Percentiles rank a stretch among this genome's conserved stretches.
phyloP scores from a whole-genome alignment of 2,329 filamentous ascomycete species.

The Fusarium sterilihyphosum region DNA sequence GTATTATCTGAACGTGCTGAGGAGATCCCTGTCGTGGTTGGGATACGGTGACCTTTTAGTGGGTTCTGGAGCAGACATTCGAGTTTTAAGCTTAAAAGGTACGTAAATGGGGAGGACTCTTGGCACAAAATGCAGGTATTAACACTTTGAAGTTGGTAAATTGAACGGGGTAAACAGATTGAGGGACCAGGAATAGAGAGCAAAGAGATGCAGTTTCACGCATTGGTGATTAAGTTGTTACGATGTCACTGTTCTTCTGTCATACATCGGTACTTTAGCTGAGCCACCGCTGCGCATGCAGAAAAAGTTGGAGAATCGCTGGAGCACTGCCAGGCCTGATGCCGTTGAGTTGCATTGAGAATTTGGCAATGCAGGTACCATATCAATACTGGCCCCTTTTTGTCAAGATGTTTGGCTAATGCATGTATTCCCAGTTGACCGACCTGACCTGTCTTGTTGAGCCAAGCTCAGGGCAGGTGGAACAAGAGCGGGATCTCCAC shows the following conservation, averaged over 20 bases:
- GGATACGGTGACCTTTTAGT: neutral
- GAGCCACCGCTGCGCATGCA: neutral
- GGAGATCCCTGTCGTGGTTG: too few relatives aligned
- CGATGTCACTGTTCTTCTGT: neutral
- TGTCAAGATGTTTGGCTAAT: neutral
- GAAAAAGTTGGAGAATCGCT: neutral
- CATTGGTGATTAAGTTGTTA: too few relatives aligned
- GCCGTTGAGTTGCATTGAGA: rapidly evolving
- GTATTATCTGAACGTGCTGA: too few relatives aligned
- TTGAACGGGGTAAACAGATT: rapidly evolving
- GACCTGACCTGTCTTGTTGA: neutral
- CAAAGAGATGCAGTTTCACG: neutral
- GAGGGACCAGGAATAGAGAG: neutral
- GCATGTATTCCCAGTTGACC: neutral
- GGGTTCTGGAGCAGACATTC: neutral
- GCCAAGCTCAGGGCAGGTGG: neutral
- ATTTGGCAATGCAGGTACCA: rapidly evolving
- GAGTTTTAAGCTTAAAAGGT: neutral
- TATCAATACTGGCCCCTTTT: too few relatives aligned
- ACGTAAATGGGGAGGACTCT: too few relatives aligned
- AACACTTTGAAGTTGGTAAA: neutral
- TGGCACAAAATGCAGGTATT: rapidly evolving
- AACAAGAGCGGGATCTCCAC: constrained; percentile 21
- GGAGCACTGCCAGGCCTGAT: neutral
- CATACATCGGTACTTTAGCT: neutral